Percentiles rank a stretch among this genome's conserved stretches.
Conservation (phyloP, 1,139 yeast genomes). For the Yamadazyma friedrichii region DNA sequence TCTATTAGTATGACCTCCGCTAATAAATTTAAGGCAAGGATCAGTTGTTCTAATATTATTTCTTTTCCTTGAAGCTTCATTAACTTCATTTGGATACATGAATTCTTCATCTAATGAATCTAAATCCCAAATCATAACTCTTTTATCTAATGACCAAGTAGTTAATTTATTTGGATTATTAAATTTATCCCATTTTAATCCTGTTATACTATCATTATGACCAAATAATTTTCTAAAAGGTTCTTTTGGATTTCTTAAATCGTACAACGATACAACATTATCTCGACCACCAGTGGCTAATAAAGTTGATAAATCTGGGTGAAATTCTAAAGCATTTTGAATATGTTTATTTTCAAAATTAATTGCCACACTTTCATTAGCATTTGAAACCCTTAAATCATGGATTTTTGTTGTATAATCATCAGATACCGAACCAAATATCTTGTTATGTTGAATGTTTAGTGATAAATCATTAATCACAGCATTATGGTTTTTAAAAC, state of each 20-base stretch:
- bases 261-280: conserved; percentile 49
- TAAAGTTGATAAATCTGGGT: conserved; percentile 42
- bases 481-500: conserved; percentile 47
- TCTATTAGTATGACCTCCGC: conserved; percentile 59
- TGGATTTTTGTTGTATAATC: conserved; percentile 65
- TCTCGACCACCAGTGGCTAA: conserved; percentile 57
- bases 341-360: conserved; percentile 43
- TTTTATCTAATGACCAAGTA: conserved; percentile 51
- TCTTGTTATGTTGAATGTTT: conserved; percentile 29
- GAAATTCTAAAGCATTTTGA: conserved; percentile 50
- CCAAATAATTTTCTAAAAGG: conserved; percentile 53
- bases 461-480: conserved; percentile 59
- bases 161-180: conserved; percentile 36
- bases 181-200: conserved; percentile 36
- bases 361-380: conserved; percentile 39
- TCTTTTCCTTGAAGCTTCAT: conserved; percentile 18
- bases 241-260: conserved; percentile 44
- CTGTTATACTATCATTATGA: conserved; percentile 43
- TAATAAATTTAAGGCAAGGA: conserved; percentile 59
- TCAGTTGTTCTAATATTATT: conserved; percentile 40
- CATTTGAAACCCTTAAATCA: conserved; percentile 52
- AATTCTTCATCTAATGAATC: conserved; percentile 45
- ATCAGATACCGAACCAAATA: conserved; percentile 75
- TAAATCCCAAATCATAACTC: conserved; percentile 53
- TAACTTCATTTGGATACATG: conserved; percentile 28